phyloP scores from a whole-genome alignment of 129 eudicot species.

The Cynara cardunculus region DNA sequence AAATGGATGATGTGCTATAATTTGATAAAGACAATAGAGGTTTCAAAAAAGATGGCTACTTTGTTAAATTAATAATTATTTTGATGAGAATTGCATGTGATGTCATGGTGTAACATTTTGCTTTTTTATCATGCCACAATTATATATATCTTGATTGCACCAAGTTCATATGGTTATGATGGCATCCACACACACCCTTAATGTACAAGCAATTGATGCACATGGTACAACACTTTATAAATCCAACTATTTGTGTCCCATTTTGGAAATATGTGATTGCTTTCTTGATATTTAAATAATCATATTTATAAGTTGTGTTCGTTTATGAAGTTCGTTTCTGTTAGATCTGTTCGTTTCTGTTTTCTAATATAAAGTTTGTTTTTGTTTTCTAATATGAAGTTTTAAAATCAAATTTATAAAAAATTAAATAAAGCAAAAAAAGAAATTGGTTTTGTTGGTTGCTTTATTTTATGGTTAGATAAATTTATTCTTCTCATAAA shows the following conservation, averaged over 20 bases:
- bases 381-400: too few relatives aligned
- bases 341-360: too few relatives aligned
- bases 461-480: too few relatives aligned
- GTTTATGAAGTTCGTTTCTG: too few relatives aligned
- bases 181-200: conserved; percentile 7
- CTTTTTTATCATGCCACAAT: conserved; percentile 32
- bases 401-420: too few relatives aligned
- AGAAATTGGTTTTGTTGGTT: too few relatives aligned
- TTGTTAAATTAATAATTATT: conserved; percentile 22
- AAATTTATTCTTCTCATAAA: too few relatives aligned
- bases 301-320: too few relatives aligned
- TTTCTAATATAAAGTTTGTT: too few relatives aligned
- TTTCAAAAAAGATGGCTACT: conserved; percentile 37
- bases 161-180: conserved; percentile 26
- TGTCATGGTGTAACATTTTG: conserved; percentile 28
- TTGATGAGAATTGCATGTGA: conserved; percentile 36
- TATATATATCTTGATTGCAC: conserved; percentile 25
- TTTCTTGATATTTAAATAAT: not conserved
- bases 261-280: not conserved
- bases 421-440: too few relatives aligned
- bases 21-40: conserved; percentile 19
- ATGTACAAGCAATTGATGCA: not conserved
- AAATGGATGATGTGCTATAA: conserved; percentile 33
- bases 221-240: not conserved
- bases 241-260: not conserved